These are phyloP conservation scores for Termitomyces sp. DNA, from an alignment of 768 basidiomycete species.

Conservation along the genomic window DNA sequence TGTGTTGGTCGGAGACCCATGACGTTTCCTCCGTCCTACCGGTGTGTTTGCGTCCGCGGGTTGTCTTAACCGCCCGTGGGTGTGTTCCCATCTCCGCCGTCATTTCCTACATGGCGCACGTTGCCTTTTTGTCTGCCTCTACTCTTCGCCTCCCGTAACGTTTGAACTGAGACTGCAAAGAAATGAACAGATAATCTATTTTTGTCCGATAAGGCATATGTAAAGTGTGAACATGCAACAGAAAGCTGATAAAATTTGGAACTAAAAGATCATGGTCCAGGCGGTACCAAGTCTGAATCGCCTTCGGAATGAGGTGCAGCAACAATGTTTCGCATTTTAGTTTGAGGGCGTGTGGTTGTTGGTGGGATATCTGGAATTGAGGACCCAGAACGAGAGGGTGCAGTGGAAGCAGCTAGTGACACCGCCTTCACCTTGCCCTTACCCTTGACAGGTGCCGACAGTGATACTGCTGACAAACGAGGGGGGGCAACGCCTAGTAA, in stretches of 20 bases:
- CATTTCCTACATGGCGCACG: too few relatives aligned
- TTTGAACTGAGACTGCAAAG: not conserved
- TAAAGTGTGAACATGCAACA: not conserved
- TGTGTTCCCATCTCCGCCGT: too few relatives aligned
- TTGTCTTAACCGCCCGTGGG: too few relatives aligned
- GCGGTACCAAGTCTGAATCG: slow-evolving; percentile 38
- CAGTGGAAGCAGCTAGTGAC: slow-evolving; percentile 39
- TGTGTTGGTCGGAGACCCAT: too few relatives aligned
- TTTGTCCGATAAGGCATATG: not conserved
- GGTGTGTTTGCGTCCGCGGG: too few relatives aligned
- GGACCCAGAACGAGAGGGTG: slow-evolving; percentile 54
- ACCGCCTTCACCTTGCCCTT: slow-evolving; percentile 37
- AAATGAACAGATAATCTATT: not conserved
- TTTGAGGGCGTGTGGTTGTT: slow-evolving; percentile 39
- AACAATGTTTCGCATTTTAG: slow-evolving; percentile 64
- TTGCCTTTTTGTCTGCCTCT: too few relatives aligned
- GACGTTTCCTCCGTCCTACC: too few relatives aligned
- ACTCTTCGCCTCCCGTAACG: too few relatives aligned
- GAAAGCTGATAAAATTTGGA: not conserved
- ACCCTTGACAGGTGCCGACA: slow-evolving; percentile 39
- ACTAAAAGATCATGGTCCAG: slow-evolving; percentile 18
- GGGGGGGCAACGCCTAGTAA: slow-evolving; percentile 22
- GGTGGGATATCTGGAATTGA: slow-evolving; percentile 38
- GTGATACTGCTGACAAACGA: slow-evolving; percentile 34
- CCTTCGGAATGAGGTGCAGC: slow-evolving; percentile 44